Evolutionary conservation across 2,329 filamentous ascomycete genomes (phyloP).

Genomic region (Ceratocystis papillata): DNA sequence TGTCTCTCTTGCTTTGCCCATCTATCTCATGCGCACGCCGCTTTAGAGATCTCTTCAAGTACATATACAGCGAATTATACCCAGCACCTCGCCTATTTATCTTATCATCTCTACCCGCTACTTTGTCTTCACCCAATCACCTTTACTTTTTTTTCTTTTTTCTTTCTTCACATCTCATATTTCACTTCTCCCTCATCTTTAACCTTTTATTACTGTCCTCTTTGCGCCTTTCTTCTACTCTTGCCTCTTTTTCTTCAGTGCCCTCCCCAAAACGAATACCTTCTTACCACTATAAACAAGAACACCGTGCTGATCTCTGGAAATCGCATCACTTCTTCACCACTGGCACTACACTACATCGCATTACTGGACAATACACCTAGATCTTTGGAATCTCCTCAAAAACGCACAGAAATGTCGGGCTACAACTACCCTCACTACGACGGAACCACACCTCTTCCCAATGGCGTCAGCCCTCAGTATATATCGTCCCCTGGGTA

Average conservation of each 20-base stretch:
- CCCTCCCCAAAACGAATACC: too few species aligned
- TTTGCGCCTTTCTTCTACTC: too few species aligned
- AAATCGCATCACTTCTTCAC: neutral
- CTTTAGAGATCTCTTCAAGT: neutral
- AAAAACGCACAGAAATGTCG: neutral
- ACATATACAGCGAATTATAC: neutral
- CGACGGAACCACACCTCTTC: neutral
- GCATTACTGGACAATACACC: too few species aligned
- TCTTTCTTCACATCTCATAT: neutral
- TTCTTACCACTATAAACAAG: too few species aligned
- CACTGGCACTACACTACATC: too few species aligned
- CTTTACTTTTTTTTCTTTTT: neutral
- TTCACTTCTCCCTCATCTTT: neutral
- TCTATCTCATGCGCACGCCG: neutral
- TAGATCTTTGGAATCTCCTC: too few species aligned
- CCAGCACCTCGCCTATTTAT: neutral
- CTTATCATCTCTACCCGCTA: neutral
- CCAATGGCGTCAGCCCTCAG: neutral
- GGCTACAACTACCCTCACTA: slow-evolving; percentile 14
- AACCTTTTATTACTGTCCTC: too few species aligned
- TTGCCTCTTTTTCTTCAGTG: too few species aligned
- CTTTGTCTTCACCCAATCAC: neutral
- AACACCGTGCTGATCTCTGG: too few species aligned
- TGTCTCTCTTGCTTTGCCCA: neutral
- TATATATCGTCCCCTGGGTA: slow-evolving; percentile 6